Evolutionary conservation across 768 basidiomycete genomes (phyloP), one percentile per base, ranked within the genome.

Genomic region (Neoboletus magnificus): DNA sequence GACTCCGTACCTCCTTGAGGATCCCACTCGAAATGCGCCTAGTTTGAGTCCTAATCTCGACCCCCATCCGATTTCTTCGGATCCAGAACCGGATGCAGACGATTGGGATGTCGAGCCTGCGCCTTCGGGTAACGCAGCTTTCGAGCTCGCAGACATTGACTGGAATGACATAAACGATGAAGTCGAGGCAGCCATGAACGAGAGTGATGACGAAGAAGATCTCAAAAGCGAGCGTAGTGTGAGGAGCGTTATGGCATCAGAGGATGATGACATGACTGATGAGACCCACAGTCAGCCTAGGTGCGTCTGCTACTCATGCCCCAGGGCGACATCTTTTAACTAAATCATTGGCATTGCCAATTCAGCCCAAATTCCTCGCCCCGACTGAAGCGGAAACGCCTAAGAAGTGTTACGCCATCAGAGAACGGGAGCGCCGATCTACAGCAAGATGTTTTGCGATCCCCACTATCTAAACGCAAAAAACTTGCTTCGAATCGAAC

Each of bases 81-180:
- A 85, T 66, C 78, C 80, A 54, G 87, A 87, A 62, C 80, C 83
- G 48, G 89, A 84, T 56, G 77, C 75, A 52, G 84, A 88, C 65
- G 87, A 86, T 63, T 86, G 83, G 83, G 85, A 86, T 56, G 75
- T 77, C 60, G 76, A 72, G 48, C 71, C 68, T 29, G 54, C 61
- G 12, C 70, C 72, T 45, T 71, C 71, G 27, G 70, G 64, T 16
- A 73, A 66, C 36, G 23, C 62, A 20, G 58, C 55, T 16, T 71
- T 87, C 45, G 81, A 81, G 66, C 74, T 86, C 54, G 78, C 73
- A 55, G 83, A 83, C 44, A 84, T 91, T 53, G 80, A 92, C 67
- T 93, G 91, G 87, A 82, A 85, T 61, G 86, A 85, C 62, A 86
- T 91, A 62, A 89, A 91, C 66, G 83, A 87, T 56, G 94, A 95